Evolutionary conservation across 495 filamentous ascomycete genomes (phyloP).

Genomic region (Penicillium nucicola): DNA sequence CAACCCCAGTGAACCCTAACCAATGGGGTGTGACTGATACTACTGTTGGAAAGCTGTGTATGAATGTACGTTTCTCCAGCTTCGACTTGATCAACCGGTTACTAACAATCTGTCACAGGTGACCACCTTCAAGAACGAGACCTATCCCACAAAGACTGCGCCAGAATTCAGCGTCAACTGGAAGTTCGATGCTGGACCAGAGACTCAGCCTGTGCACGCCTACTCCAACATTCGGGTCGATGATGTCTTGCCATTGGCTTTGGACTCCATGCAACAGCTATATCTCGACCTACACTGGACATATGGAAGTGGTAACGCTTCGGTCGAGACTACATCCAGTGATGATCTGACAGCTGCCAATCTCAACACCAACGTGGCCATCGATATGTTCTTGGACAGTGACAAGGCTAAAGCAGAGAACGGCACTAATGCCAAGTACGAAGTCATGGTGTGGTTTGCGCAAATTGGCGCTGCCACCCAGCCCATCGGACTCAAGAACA

Average conservation of each 20-base stretch:
- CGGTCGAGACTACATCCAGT: conserved; percentile 12
- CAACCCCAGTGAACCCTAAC: conserved; percentile 29
- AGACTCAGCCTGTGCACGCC: conserved; percentile 32
- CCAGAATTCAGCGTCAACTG: conserved; percentile 37
- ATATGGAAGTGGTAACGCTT: conserved; percentile 30
- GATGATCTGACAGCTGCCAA: conserved; percentile 9
- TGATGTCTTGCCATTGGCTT: conserved; percentile 17
- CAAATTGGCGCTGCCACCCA: conserved; percentile 19
- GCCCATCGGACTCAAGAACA: conserved; percentile 21
- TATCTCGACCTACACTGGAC: conserved; percentile 34
- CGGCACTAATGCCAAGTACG: conserved; percentile 30
- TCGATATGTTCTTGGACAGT: conserved; percentile 45
- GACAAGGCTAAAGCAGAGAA: conserved; percentile 23
- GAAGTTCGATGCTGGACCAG: conserved; percentile 24
- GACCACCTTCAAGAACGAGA: conserved; percentile 31
- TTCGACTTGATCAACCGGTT: neutral
- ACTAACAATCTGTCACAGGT: conserved; percentile 19
- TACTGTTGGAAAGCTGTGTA: conserved; percentile 15
- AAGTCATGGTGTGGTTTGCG: conserved; percentile 48
- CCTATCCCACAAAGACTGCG: conserved; percentile 31
- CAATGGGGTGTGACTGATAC: conserved; percentile 26
- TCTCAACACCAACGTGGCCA: conserved; percentile 39
- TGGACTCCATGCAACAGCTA: conserved; percentile 19
- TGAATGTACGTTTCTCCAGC: conserved; percentile 24
- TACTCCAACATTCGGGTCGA: conserved; percentile 35